phyloP scores from a whole-genome alignment of 2,329 filamentous ascomycete species.

The Elsinoe fawcettii region DNA sequence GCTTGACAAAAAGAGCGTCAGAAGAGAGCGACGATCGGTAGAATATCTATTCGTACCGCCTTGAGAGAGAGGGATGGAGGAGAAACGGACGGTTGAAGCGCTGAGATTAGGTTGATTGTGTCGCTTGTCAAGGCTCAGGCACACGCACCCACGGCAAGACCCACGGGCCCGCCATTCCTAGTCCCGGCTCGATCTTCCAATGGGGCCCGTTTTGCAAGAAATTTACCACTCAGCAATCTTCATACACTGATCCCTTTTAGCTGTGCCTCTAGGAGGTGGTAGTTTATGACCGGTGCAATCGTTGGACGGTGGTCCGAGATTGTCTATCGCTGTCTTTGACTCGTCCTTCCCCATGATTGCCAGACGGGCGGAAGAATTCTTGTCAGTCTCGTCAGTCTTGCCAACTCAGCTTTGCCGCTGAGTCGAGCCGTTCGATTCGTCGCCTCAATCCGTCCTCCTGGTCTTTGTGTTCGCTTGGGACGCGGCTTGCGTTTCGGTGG shows the following conservation, averaged over 20 bases:
- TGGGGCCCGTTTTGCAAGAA: conserved; percentile 3
- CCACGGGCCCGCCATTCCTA: background rate
- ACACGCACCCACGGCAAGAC: conserved; percentile 1
- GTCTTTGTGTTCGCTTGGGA: background rate
- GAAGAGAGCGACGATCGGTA: conserved; percentile 5
- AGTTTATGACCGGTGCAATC: conserved; percentile 11
- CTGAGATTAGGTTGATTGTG: conserved; percentile 13
- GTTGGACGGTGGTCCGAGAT: conserved; percentile 3
- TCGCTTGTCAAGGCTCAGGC: conserved; percentile 6
- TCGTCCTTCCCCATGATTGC: no score
- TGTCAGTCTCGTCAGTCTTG: no score
- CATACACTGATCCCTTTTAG: conserved; percentile 5
- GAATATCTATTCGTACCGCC: conserved; percentile 6
- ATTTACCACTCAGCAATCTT: background rate
- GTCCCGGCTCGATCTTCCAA: background rate
- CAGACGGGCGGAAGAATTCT: conserved; percentile 3
- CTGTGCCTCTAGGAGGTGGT: no score
- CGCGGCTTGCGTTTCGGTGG: background rate
- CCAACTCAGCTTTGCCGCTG: background rate
- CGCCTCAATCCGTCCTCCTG: no score
- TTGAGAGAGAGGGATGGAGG: conserved; percentile 6
- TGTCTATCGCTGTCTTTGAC: background rate
- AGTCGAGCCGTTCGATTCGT: background rate
- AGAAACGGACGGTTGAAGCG: conserved; percentile 8
- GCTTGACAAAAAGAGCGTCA: background rate